These are phyloP conservation scores for Aspergillus tanneri DNA, from an alignment of 2,329 filamentous ascomycete species.

Conservation along the genomic window DNA sequence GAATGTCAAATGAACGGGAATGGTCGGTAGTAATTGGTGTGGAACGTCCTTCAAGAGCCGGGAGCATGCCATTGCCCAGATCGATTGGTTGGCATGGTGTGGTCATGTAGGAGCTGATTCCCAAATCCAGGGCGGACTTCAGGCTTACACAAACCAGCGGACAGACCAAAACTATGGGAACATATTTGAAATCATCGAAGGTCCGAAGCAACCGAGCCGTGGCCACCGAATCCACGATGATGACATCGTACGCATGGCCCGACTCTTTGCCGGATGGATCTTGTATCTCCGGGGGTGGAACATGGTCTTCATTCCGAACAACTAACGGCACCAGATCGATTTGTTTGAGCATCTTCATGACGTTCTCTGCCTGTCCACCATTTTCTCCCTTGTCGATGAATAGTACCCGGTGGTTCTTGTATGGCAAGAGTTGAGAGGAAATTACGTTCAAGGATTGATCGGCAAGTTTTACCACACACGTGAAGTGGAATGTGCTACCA, in stretches of 20 bases:
- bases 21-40: conserved; percentile 90
- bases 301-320: conserved; percentile 71
- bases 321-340: conserved; percentile 81
- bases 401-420: conserved; percentile 85
- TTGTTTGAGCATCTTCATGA: conserved; percentile 72
- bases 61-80: conserved; percentile 92
- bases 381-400: conserved; percentile 92
- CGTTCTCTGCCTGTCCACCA: conserved; percentile 62
- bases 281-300: conserved; percentile 57
- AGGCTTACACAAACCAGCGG: conserved; percentile 87
- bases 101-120: conserved; percentile 99
- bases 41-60: conserved; percentile 87
- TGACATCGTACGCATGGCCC: conserved; percentile 79
- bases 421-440: conserved; percentile 75
- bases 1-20: conserved; percentile 90
- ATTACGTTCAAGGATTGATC: conserved; percentile 75
- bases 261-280: conserved; percentile 49
- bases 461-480: conserved; percentile 83
- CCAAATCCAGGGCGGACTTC: conserved; percentile 89
- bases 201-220: conserved; percentile 82
- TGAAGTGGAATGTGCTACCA: conserved; percentile 95
- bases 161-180: conserved; percentile 88
- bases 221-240: conserved; percentile 90
- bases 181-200: conserved; percentile 95
- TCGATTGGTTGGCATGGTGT: conserved; percentile 93